Conservation (phyloP, 1,284 basidiomycete species). For the Inonotus hispidus region DNA sequence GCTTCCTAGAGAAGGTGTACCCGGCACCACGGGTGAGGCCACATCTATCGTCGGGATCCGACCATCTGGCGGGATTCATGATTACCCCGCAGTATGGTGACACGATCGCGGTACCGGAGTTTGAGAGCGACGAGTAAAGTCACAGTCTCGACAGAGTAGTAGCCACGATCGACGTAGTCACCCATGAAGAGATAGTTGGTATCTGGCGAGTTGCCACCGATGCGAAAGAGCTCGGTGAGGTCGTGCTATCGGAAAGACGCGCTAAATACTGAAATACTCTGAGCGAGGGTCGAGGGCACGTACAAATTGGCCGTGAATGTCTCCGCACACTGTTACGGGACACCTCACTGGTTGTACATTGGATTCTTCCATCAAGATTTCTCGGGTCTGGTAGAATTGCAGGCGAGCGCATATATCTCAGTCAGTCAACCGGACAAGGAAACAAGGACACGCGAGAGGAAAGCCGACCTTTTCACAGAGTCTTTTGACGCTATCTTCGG, state of each 20-base stretch:
- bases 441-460: slow-evolving; percentile 13
- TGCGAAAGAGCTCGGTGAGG: slow-evolving; percentile 97
- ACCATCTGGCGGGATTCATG: slow-evolving; percentile 99
- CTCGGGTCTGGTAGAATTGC: slow-evolving; percentile 68
- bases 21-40: slow-evolving; percentile 97
- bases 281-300: slow-evolving; percentile 38
- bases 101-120: slow-evolving; percentile 95
- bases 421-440: slow-evolving; percentile 24
- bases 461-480: slow-evolving; percentile 94
- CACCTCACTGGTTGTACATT: slow-evolving; percentile 98
- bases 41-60: slow-evolving; percentile 97
- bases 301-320: slow-evolving; percentile 99
- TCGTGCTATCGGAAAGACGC: slow-evolving; percentile 68
- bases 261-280: slow-evolving; percentile 23
- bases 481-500: slow-evolving; percentile 94
- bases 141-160: slow-evolving; percentile 99
- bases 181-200: slow-evolving; percentile 99
- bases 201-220: slow-evolving; percentile 98
- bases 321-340: slow-evolving; percentile 95
- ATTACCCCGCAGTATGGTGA: slow-evolving; percentile 97
- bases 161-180: slow-evolving; percentile 98
- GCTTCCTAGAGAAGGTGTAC: slow-evolving; percentile 97
- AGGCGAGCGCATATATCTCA: slow-evolving; percentile 18
- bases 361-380: slow-evolving; percentile 96
- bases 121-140: slow-evolving; percentile 98